A percentile compares a stretch with the other conserved stretches of the same genome.
These are phyloP conservation scores for Kingdonia uniflora DNA, from an alignment of 164 flowering plant species.

Conservation along the genomic window DNA sequence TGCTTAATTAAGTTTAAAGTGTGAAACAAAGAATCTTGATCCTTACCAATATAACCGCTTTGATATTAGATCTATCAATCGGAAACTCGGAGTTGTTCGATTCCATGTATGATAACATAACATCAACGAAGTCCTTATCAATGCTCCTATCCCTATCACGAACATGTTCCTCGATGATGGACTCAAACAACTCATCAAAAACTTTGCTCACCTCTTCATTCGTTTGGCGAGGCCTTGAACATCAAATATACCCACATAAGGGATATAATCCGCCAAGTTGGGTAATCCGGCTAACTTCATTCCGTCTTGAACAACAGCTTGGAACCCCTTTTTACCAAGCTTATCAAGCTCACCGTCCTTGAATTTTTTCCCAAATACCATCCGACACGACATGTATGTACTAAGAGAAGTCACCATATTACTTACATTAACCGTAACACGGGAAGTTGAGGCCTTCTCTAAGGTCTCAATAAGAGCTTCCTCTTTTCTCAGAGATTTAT, in stretches of 20 bases:
- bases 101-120: constrained; percentile 29
- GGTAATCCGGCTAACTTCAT: constrained; percentile 21
- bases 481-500: constrained; percentile 23
- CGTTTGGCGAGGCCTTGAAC: constrained; percentile 32
- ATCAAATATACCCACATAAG: constrained; percentile 13
- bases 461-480: constrained; percentile 20
- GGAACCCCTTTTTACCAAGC: constrained; percentile 24
- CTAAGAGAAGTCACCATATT: constrained; percentile 15
- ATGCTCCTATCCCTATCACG: constrained; percentile 6
- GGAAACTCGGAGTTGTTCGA: constrained; percentile 16
- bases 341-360: constrained; percentile 25
- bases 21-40: background rate
- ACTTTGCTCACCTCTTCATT: constrained; percentile 24
- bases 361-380: constrained; percentile 50
- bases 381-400: constrained; percentile 21
- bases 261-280: constrained; percentile 40
- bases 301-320: constrained; percentile 32
- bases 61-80: constrained; percentile 30
- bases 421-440: constrained; percentile 13
- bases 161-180: constrained; percentile 36
- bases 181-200: constrained; percentile 32
- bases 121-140: constrained; percentile 32
- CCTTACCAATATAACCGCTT: constrained; percentile 31
- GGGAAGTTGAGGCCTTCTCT: constrained; percentile 10
- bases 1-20: background rate